Evolutionary conservation across 176 grass and related monocot species (phyloP), one percentile per base, ranked within the genome.

Genomic region (Rhynchospora tenuis): DNA sequence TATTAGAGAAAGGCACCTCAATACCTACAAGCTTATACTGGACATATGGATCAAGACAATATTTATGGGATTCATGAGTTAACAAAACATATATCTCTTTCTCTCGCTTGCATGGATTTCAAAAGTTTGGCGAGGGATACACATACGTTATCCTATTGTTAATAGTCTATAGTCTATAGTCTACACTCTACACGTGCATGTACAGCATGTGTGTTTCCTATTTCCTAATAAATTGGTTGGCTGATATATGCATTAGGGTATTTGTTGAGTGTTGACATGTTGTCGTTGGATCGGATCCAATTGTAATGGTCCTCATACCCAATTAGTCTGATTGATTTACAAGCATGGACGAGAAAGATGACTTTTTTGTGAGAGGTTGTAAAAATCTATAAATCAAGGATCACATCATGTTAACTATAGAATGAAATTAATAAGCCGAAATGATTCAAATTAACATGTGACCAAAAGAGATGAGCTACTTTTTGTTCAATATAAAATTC

Each of bases 91-190:
- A 29, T 28, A 50, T 80, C 56, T 81, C 59, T 81, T 19, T 67
- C 80, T 82, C 19, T 82, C 60, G 5, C 80, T 67, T 51, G 56
- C 80, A 81, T 81, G 55, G 58, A 81, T 81, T 81, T 81, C 78
- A 81, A 81, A 81, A 81, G 1, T 63, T 64, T 81, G 59, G 4
- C 42, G 29, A 81, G 59, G 58, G 58, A 81, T 81, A 31, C 47
- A 27, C n/a, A 45, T 81, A 47, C 38, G 56, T 47, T 9, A 46
- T 45, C 17, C 31, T 81, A 81, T 46, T 61, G 57, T 33, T 11
- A 75, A 54, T 75, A 75, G 22, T 29, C 20, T 51, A 74, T 75
- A 54, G 5, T 17, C 4, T 27, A 76, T 73, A 16, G 11, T 50
- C 20, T 52, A 52, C 4, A 16, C 51, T 76, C 72, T 17, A 29